Evolutionary conservation across 768 basidiomycete genomes (phyloP), one percentile per base, ranked within the genome.

Genomic region (Rossbeevera mucosa): DNA sequence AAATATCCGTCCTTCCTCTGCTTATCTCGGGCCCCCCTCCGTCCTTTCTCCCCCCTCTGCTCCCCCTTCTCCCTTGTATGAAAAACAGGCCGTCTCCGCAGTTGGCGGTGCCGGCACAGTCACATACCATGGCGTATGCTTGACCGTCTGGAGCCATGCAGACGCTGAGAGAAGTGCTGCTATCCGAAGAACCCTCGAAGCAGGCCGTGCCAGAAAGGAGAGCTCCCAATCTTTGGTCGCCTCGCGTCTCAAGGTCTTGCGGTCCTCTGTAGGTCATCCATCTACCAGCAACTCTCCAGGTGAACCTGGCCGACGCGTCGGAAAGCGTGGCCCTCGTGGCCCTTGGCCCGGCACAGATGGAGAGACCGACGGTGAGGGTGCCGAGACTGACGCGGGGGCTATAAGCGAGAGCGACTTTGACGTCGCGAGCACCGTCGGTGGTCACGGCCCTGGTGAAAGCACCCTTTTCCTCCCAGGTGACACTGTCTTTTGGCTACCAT

Each of bases 101-200:
- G 77, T 79, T 48, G 63, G 71, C 22, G 60, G 74, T 25, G 54
- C 41, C 8, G 62, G 66, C 5, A 69, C 70, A 3, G 67, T 91
- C 55, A 84, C 87, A 8, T 95, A 91, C 66, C 83, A 96, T 64
- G 93, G 92, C 44, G 92, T 95, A 31, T 92, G 91, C 59, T 76
- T 98, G 53, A 93, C 92, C 2, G 91, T 96, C 2, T 98, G 93
- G 93, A 92, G 90, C 4, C 93, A 94, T 63, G 93, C 93, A 18
- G 94, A 97, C 64, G 85, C 85, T 0, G 87, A 93, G 60, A 84
- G 93, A 44, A 85, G 87, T 50, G 78, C 76, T 13, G 92, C 92
- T 1, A 94, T 94, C 60, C 83, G 91, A 20, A 80, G 86, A 46
- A 89, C 88, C 7, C 77, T 91, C 44, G 90, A 91, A 65, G 85